phyloP scores from a whole-genome alignment of 2,329 filamentous ascomycete species.

The Rosellinia necatrix region DNA sequence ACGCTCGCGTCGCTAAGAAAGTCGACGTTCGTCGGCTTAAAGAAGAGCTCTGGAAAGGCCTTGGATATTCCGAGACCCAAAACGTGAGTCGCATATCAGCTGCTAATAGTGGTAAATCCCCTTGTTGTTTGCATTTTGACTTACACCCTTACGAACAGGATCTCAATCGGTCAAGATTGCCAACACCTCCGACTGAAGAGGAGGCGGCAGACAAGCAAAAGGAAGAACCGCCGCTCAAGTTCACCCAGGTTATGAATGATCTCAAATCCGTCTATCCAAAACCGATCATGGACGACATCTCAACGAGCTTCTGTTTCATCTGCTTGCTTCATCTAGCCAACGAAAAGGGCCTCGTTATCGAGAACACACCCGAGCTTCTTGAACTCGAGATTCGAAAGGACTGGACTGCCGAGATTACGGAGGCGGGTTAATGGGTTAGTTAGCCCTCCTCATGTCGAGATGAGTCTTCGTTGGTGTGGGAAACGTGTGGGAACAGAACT shows the following conservation, averaged over 20 bases:
- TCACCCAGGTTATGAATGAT: slow-evolving; percentile 90
- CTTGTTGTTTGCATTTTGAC: background rate
- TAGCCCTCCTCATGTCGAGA: background rate
- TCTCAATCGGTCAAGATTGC: slow-evolving; percentile 37
- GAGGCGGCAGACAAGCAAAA: slow-evolving; percentile 36
- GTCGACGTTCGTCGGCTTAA: slow-evolving; percentile 71
- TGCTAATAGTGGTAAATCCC: slow-evolving; percentile 6
- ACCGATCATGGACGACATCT: slow-evolving; percentile 88
- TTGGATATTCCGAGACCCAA: slow-evolving; percentile 57
- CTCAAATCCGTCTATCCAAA: slow-evolving; percentile 85
- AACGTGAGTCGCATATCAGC: slow-evolving; percentile 49
- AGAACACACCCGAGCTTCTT: slow-evolving; percentile 61
- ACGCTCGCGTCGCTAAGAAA: slow-evolving; percentile 72
- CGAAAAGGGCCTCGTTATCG: slow-evolving; percentile 84
- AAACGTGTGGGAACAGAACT: background rate
- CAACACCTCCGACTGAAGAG: slow-evolving; percentile 37
- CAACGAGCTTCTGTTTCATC: slow-evolving; percentile 92
- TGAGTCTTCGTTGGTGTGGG: background rate
- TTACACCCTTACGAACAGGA: slow-evolving; percentile 32
- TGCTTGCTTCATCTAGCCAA: slow-evolving; percentile 89
- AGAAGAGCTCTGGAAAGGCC: slow-evolving; percentile 72
- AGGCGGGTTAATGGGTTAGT: slow-evolving; percentile 26
- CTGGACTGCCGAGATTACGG: slow-evolving; percentile 61
- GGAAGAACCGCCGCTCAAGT: slow-evolving; percentile 68
- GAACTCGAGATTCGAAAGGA: slow-evolving; percentile 67